Base-by-base conservation (phyloP, 169 alveolate species). In the Plasmodium berghei region DNA sequence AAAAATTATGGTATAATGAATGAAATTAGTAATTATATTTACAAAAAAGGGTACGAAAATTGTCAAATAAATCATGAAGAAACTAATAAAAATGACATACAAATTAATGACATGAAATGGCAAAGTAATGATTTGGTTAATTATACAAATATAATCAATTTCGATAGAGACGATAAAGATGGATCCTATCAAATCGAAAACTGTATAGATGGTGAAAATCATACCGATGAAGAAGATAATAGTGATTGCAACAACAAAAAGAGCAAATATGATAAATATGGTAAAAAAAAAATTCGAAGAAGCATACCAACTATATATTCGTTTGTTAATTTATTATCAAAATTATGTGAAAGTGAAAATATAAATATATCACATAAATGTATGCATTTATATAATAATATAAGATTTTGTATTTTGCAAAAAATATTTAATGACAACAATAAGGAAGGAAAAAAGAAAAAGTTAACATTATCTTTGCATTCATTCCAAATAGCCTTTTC, bases 301-400 rank as follows among this genome's bases (percentile, higher is more conserved):
- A 80, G 63, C 28, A 55, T 80, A 67, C 90, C 90, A 18, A 67
- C 66, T 48, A 52, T 67, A 80, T 80, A 80, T 28, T 80, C 90
- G 55, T 80, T 80, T 49, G 62, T 80, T 3, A 80, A 80, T 80
- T 80, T 80, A 61, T 61, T 80, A 61, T 64, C 90, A 5, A 80
- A 80, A 67, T 67, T 80, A 34, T 80, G 90, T 48, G 90, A 80
- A 52, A 80, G 90, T 52, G 90, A 80, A 54, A 80, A 67, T 72
- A 18, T 34, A 48, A 18, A 26, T 28, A 80, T 80, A 54, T 80
- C 90, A 22, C 69, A 54, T 67, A 80, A 80, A 48, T 80, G 90
- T 18, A 80, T 80, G 90, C 72, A 80, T 20, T 80, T 80, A 34
- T 80, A 80, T 67, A 80, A 80, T 66, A 80, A 66, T 58, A 16